These are phyloP conservation scores for Podila horticola DNA, from an alignment of 192 early-diverging fungal genomes.

Conservation along the genomic window DNA sequence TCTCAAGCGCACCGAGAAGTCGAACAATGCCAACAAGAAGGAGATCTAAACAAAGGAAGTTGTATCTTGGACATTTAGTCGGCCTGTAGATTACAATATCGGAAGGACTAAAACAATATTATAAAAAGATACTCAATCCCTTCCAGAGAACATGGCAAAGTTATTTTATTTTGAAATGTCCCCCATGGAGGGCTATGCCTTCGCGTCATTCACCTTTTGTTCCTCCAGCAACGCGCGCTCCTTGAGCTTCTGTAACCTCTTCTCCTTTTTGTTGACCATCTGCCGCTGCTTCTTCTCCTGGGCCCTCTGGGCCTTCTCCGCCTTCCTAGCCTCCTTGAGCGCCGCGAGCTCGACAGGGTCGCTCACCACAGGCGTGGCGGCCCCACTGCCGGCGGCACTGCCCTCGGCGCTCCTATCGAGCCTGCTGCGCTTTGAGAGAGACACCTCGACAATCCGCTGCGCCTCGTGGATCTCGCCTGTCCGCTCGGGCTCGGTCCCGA, in stretches of 20 bases:
- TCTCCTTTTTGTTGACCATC: conserved; percentile 19
- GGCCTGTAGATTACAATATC: background rate
- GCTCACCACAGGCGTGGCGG: background rate
- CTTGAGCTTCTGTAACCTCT: conserved; percentile 6
- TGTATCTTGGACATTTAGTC: background rate
- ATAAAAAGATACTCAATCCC: too few species aligned
- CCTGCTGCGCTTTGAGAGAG: conserved; percentile 25
- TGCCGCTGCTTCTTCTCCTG: background rate
- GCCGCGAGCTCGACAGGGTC: conserved; percentile 1
- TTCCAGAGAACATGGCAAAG: too few species aligned
- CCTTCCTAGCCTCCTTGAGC: conserved; percentile 4
- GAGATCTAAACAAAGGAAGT: conserved; percentile 7
- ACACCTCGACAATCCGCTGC: conserved; percentile 22
- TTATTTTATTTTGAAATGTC: background rate
- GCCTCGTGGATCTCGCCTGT: conserved; percentile 33
- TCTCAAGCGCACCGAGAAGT: conserved; percentile 28
- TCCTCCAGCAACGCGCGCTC: background rate
- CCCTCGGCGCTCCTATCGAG: background rate
- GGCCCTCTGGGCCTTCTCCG: conserved; percentile 5
- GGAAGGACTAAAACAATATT: background rate
- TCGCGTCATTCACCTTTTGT: background rate
- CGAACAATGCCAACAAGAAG: conserved; percentile 22
- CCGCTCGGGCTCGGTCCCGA: conserved; percentile 32
- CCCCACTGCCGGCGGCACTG: background rate
- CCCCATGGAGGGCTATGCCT: background rate